phyloP scores from a whole-genome alignment of 805 yeast genomes.

The Suhomyces tanzawaensis region DNA sequence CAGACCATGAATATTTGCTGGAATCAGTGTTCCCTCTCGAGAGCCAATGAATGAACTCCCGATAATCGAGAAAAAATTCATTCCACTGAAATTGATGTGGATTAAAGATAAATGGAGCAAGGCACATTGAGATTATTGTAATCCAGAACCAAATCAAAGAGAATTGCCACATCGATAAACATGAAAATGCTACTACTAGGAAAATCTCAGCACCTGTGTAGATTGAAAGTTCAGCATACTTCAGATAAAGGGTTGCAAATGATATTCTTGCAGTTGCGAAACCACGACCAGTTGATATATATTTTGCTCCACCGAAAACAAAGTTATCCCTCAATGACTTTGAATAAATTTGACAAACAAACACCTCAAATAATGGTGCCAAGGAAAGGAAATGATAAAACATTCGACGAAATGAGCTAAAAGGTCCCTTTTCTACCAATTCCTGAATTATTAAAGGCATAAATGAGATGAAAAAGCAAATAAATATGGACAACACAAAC shows the following conservation, averaged over 20 bases:
- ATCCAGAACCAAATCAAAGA: constrained; percentile 61
- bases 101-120: constrained; percentile 52
- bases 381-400: constrained; percentile 74
- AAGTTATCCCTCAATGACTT: constrained; percentile 71
- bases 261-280: constrained; percentile 82
- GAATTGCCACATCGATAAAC: constrained; percentile 78
- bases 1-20: constrained; percentile 77
- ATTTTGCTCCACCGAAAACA: constrained; percentile 87
- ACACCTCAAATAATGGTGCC: constrained; percentile 91
- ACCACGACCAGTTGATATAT: constrained; percentile 91
- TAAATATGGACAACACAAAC: constrained; percentile 84
- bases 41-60: constrained; percentile 65
- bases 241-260: constrained; percentile 68
- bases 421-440: constrained; percentile 76
- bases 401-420: constrained; percentile 70
- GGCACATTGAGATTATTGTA: constrained; percentile 43
- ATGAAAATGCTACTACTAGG: constrained; percentile 70
- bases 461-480: constrained; percentile 90
- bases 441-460: constrained; percentile 87
- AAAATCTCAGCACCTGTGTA: constrained; percentile 73
- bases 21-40: constrained; percentile 71
- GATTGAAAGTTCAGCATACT: constrained; percentile 73
- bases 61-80: constrained; percentile 49
- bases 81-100: constrained; percentile 52
- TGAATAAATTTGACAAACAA: constrained; percentile 91